phyloP scores from a whole-genome alignment of 225 moss, liverwort and hornwort genomes.

The Physcomitrellopsis africana region DNA sequence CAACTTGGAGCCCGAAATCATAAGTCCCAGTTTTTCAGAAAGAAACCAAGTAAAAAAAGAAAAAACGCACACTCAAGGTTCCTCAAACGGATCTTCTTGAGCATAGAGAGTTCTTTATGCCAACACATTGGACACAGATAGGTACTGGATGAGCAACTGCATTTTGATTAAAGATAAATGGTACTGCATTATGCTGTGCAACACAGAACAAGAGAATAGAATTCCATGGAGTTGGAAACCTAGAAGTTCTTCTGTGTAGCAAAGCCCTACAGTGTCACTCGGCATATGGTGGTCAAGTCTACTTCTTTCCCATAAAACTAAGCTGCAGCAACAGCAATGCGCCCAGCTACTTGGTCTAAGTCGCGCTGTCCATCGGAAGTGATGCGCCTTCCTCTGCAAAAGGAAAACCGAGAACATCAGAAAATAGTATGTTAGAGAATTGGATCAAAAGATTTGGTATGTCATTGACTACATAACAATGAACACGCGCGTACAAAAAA shows the following conservation, averaged over 20 bases:
- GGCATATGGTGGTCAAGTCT: conserved; percentile 33
- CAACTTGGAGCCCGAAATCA: too few relatives aligned
- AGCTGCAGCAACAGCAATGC: conserved; percentile 64
- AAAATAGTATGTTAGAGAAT: not conserved
- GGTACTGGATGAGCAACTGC: not conserved
- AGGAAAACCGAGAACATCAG: not conserved
- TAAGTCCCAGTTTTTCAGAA: too few relatives aligned
- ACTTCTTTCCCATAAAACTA: conserved; percentile 30
- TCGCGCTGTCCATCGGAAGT: conserved; percentile 78
- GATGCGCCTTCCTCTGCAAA: conserved; percentile 68
- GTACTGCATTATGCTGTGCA: not conserved
- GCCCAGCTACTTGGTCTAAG: conserved; percentile 79
- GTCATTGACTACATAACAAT: too few relatives aligned
- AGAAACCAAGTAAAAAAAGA: too few relatives aligned
- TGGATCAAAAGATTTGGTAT: too few relatives aligned
- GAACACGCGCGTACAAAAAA: too few relatives aligned
- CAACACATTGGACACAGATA: too few relatives aligned
- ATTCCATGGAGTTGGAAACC: conserved; percentile 4
- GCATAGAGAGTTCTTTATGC: too few relatives aligned
- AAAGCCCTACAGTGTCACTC: conserved; percentile 28
- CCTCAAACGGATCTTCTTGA: too few relatives aligned
- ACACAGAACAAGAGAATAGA: not conserved
- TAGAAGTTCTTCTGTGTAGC: conserved; percentile 26
- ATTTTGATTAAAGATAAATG: not conserved
- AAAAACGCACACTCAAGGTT: too few relatives aligned